A percentile compares a stretch with the other conserved stretches of the same genome.
These are phyloP conservation scores for Coemansia sp. DNA, from an alignment of 192 early-diverging fungal genomes.

Conservation along the genomic window DNA sequence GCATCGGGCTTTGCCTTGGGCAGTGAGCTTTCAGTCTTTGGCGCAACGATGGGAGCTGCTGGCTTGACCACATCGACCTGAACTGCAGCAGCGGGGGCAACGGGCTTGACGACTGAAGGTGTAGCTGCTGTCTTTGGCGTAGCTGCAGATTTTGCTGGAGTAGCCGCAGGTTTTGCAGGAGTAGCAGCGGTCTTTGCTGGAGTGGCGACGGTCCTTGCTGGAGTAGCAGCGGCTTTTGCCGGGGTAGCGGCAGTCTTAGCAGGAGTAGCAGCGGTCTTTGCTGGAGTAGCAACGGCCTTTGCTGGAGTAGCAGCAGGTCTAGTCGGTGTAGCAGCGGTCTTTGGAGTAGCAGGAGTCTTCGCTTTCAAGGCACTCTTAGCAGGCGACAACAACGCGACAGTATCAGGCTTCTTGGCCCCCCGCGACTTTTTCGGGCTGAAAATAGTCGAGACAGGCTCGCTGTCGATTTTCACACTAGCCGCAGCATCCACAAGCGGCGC, in stretches of 20 bases:
- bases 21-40: background rate
- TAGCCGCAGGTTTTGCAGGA: background rate
- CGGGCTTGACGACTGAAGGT: background rate
- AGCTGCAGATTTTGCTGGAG: background rate
- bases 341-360: background rate
- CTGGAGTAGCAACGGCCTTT: background rate
- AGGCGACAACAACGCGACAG: background rate
- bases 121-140: background rate
- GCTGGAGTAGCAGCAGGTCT: background rate
- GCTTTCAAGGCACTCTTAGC: background rate
- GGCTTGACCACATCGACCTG: background rate
- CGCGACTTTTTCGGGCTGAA: background rate
- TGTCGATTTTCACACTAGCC: background rate
- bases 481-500: conserved; percentile 12
- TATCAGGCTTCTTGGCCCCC: background rate
- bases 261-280: background rate
- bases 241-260: background rate
- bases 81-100: background rate
- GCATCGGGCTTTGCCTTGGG: background rate
- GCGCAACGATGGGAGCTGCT: background rate
- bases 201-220: background rate
- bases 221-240: background rate
- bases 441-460: background rate
- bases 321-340: background rate
- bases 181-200: background rate